Evolutionary conservation across 1,284 basidiomycete species (phyloP).

Genomic region (Sparassis latifolia): DNA sequence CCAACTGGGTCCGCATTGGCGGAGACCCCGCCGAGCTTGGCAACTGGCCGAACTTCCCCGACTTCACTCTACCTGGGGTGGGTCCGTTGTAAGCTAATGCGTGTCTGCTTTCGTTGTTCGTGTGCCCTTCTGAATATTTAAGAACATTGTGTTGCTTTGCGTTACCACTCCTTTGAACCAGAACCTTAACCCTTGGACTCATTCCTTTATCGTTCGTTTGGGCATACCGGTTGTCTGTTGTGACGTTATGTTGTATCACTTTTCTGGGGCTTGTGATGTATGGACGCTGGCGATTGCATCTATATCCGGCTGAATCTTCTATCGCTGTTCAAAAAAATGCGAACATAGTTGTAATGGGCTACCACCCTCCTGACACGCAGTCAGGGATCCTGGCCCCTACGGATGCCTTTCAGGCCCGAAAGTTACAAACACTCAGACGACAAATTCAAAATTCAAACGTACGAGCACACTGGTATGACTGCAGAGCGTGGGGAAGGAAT

Average conservation of each 20-base stretch:
- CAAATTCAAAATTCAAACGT: background rate
- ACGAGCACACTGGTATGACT: background rate
- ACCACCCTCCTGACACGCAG: too few species aligned
- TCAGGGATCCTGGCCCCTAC: too few species aligned
- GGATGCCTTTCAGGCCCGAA: too few species aligned
- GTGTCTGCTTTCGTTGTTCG: background rate
- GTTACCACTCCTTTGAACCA: background rate
- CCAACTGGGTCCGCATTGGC: conserved; percentile 67
- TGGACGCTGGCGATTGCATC: too few species aligned
- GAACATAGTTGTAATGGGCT: too few species aligned
- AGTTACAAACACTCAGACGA: too few species aligned
- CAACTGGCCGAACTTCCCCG: conserved; percentile 60
- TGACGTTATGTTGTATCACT: too few species aligned
- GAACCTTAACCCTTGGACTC: background rate
- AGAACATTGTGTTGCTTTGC: background rate
- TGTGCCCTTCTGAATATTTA: background rate
- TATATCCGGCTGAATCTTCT: too few species aligned
- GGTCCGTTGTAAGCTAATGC: conserved; percentile 10
- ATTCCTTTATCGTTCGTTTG: background rate
- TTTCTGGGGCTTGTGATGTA: too few species aligned
- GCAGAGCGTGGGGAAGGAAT: conserved; percentile 1
- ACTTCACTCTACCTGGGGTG: conserved; percentile 56
- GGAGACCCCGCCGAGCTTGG: conserved; percentile 63
- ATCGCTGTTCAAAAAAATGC: too few species aligned
- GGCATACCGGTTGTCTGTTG: too few species aligned